phyloP scores from a whole-genome alignment of 2,329 filamentous ascomycete genomes.

The Aureobasidium subglaciale region DNA sequence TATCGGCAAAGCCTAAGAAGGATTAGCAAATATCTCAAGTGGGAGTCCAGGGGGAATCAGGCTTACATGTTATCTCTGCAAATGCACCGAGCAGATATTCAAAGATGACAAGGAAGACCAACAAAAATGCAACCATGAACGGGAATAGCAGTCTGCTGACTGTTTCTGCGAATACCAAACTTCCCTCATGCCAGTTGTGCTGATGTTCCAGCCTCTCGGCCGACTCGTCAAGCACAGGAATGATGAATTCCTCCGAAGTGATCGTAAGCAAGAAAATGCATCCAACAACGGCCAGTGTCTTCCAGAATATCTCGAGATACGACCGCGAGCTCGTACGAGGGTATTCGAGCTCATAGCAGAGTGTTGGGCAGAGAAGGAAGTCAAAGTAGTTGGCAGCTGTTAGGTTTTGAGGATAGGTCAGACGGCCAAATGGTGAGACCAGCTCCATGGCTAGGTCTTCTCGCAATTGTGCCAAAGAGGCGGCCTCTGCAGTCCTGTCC shows the following conservation, averaged over 20 bases:
- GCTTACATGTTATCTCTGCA: conserved; percentile 71
- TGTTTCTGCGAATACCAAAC: conserved; percentile 78
- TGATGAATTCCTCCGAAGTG: conserved; percentile 88
- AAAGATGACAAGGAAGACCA: conserved; percentile 97
- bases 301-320: conserved; percentile 75
- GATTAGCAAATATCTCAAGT: background rate
- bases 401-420: conserved; percentile 86
- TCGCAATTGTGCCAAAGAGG: conserved; percentile 57
- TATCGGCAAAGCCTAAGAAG: conserved; percentile 66
- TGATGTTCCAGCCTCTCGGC: conserved; percentile 45
- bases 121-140: conserved; percentile 91
- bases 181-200: conserved; percentile 53
- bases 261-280: conserved; percentile 93
- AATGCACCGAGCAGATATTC: conserved; percentile 94
- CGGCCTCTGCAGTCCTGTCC: conserved; percentile 22
- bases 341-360: conserved; percentile 97
- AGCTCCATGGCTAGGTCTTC: conserved; percentile 86
- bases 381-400: conserved; percentile 76
- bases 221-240: conserved; percentile 77
- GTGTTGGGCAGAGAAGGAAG: conserved; percentile 83
- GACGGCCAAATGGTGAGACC: conserved; percentile 79
- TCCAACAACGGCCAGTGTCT: conserved; percentile 83
- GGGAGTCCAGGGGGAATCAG: background rate
- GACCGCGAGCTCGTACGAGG: conserved; percentile 69
- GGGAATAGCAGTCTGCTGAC: conserved; percentile 90